Conservation (phyloP, 176 grass and related monocot species). For the Ensete glaucum region DNA sequence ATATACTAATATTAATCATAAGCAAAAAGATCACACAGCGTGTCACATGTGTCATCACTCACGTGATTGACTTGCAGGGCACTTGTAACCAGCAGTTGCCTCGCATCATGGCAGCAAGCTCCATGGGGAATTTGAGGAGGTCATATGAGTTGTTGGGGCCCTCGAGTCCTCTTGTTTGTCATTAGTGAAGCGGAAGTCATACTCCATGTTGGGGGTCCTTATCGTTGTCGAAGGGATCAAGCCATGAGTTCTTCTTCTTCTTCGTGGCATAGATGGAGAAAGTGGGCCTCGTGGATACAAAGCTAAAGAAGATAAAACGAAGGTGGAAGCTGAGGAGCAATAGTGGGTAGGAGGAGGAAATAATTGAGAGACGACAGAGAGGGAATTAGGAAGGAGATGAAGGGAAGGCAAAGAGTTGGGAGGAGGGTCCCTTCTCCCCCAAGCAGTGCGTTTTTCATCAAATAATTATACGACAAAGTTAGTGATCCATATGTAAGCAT, state of each 20-base stretch:
- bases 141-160: conserved; percentile 57
- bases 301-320: background rate
- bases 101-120: conserved; percentile 64
- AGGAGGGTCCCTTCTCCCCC: no score
- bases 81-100: no score
- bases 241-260: conserved; percentile 80
- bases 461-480: no score
- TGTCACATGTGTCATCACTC: no score
- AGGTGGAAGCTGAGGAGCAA: background rate
- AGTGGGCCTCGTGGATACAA: background rate
- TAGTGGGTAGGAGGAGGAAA: conserved; percentile 1
- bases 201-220: conserved; percentile 48
- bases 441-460: no score
- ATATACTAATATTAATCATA: no score
- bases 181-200: conserved; percentile 43
- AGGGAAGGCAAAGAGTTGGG: conserved; percentile 13
- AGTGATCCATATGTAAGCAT: no score
- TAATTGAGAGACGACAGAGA: conserved; percentile 15
- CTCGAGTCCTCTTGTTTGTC: conserved; percentile 88
- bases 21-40: no score
- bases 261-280: conserved; percentile 18
- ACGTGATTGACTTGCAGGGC: no score
- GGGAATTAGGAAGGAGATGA: conserved; percentile 31
- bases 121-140: conserved; percentile 75
- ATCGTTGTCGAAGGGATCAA: conserved; percentile 78